phyloP scores from a whole-genome alignment of 2,329 filamentous ascomycete species.

The Eutypella sp. region DNA sequence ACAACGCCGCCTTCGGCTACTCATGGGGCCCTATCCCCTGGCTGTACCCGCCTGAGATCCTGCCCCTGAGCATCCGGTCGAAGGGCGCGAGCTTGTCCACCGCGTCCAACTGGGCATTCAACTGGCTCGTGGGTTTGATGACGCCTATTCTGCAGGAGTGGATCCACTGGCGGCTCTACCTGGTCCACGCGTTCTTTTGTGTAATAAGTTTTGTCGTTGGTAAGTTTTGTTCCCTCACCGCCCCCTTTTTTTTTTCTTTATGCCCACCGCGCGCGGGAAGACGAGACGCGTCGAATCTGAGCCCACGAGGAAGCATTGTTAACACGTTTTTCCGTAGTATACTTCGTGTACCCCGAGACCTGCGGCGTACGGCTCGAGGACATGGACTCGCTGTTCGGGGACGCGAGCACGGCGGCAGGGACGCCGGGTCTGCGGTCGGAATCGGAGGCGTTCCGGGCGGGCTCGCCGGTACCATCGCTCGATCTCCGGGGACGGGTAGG shows the following conservation, averaged over 20 bases:
- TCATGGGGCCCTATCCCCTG: constrained; percentile 96
- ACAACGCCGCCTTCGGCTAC: constrained; percentile 95
- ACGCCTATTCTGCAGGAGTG: constrained; percentile 88
- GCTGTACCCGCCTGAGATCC: constrained; percentile 97
- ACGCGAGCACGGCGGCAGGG: constrained; percentile 74
- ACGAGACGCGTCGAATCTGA: too few relatives aligned
- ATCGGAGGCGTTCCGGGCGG: constrained; percentile 73
- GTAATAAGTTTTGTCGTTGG: constrained; percentile 92
- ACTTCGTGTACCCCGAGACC: constrained; percentile 96
- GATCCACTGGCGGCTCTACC: constrained; percentile 91
- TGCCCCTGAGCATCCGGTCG: constrained; percentile 91
- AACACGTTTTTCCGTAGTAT: constrained; percentile 56
- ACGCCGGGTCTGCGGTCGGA: constrained; percentile 74
- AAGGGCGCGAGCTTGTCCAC: constrained; percentile 96
- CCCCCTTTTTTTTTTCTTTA: too few relatives aligned
- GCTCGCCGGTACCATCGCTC: constrained; percentile 75
- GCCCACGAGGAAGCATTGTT: constrained; percentile 11
- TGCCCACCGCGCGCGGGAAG: too few relatives aligned
- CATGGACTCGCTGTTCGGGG: constrained; percentile 92
- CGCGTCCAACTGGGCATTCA: constrained; percentile 96
- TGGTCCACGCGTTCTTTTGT: constrained; percentile 96
- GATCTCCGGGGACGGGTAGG: constrained; percentile 59
- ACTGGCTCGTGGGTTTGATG: constrained; percentile 94
- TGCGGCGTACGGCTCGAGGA: constrained; percentile 93
- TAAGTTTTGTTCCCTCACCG: constrained; percentile 60